These are phyloP conservation scores for Spirogloea muscicola DNA, from an alignment of 139 green algal species.

Conservation along the genomic window DNA sequence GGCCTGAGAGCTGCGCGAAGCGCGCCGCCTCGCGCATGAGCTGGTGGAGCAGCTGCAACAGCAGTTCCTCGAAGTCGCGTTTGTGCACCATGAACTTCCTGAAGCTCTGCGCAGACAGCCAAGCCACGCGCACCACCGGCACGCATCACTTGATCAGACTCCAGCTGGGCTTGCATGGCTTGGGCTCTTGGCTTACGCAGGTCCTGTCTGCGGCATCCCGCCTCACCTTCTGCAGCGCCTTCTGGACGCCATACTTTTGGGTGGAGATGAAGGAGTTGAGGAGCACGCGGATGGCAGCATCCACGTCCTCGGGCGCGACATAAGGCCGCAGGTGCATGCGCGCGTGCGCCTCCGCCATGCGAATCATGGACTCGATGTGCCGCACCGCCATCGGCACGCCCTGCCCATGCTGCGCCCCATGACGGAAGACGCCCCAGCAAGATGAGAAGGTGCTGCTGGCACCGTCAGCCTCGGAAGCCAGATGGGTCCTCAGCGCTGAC, in stretches of 20 bases:
- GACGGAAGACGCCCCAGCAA: no score
- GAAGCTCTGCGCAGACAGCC: constrained; percentile 60
- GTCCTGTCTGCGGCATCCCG: constrained; percentile 66
- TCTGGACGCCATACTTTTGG: constrained; percentile 94
- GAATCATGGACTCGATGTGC: constrained; percentile 95
- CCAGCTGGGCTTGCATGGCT: neutral
- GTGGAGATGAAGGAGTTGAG: constrained; percentile 91
- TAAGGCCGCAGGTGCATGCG: constrained; percentile 90
- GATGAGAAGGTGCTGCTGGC: no score
- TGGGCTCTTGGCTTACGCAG: constrained; percentile 9
- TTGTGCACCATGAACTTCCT: constrained; percentile 54
- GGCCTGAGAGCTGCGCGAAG: constrained; percentile 37
- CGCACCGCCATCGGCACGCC: constrained; percentile 95
- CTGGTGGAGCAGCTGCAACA: constrained; percentile 62
- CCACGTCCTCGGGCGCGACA: constrained; percentile 62
- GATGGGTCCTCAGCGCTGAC: no score
- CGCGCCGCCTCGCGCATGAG: constrained; percentile 59
- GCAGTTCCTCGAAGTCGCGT: constrained; percentile 58
- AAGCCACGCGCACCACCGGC: neutral
- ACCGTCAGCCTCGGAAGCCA: no score
- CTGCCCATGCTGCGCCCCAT: constrained; percentile 64
- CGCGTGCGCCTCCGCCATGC: constrained; percentile 92
- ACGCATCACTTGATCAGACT: neutral
- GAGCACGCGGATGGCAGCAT: constrained; percentile 73
- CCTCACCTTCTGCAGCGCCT: constrained; percentile 66